phyloP scores from a whole-genome alignment of 2,329 filamentous ascomycete species.

The Fusarium sp. region DNA sequence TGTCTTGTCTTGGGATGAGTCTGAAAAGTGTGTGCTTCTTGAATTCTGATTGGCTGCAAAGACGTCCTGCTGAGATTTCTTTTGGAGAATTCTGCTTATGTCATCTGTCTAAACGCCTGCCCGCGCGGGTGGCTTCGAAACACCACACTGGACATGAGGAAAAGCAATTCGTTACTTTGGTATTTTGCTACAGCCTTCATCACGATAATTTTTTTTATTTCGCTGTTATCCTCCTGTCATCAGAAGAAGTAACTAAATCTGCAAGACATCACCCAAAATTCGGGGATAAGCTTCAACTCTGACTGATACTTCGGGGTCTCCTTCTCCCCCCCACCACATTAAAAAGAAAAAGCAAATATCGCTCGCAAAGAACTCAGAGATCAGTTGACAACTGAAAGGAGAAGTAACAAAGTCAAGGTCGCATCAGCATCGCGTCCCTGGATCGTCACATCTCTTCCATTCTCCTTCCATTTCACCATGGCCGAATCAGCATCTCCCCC shows the following conservation, averaged over 20 bases:
- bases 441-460: constrained; percentile 15
- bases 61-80: constrained; percentile 39
- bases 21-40: constrained; percentile 52
- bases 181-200: background rate
- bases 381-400: constrained; percentile 13
- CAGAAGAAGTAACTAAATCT: background rate
- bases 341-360: constrained; percentile 43
- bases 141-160: constrained; percentile 23
- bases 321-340: constrained; percentile 5
- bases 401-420: background rate
- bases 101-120: constrained; percentile 34
- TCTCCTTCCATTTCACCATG: constrained; percentile 32
- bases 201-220: background rate
- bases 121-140: constrained; percentile 25
- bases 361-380: background rate
- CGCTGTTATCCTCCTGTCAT: background rate
- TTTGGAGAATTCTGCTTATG: constrained; percentile 40
- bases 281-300: background rate
- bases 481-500: constrained; percentile 37
- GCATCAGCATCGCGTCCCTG: constrained; percentile 3
- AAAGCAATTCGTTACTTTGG: constrained; percentile 22
- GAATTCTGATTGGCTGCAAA: constrained; percentile 54
- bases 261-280: background rate
- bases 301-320: constrained; percentile 18
- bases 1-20: constrained; percentile 42